Evolutionary conservation across 805 yeast species (phyloP).

Genomic region (Candida stauntonica): DNA sequence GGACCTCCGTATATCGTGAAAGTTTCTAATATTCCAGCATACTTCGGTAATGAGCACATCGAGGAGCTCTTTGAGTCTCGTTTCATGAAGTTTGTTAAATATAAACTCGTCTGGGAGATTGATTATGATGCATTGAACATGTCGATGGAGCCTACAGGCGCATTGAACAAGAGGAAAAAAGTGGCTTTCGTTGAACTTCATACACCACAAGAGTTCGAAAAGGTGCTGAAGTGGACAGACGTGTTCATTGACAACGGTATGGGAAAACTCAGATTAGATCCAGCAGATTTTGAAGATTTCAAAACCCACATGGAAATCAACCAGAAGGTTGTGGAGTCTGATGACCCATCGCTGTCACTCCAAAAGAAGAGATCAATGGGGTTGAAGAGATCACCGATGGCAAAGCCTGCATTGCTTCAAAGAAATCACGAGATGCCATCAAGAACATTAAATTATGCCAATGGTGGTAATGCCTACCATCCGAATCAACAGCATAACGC

Average conservation of each 20-base stretch:
- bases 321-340: constrained; percentile 17
- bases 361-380: constrained; percentile 4
- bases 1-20: constrained; percentile 64
- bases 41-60: constrained; percentile 46
- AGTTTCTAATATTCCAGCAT: constrained; percentile 54
- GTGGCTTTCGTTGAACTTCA: constrained; percentile 60
- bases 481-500: constrained; percentile 4
- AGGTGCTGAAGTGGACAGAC: constrained; percentile 61
- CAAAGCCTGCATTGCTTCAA: neutral
- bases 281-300: constrained; percentile 26
- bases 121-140: constrained; percentile 32
- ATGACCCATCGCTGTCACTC: constrained; percentile 23
- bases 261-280: constrained; percentile 29
- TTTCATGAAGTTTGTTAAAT: constrained; percentile 52
- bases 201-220: constrained; percentile 47
- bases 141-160: constrained; percentile 14
- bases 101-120: constrained; percentile 60
- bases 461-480: no score
- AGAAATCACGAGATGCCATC: no score
- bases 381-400: constrained; percentile 1
- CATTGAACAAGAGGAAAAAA: constrained; percentile 37
- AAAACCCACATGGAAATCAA: constrained; percentile 22
- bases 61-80: constrained; percentile 61
- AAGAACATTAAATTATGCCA: no score
- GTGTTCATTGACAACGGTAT: constrained; percentile 39